Conservation (phyloP, 306 rosid genomes). For the Leucaena leucocephala region DNA sequence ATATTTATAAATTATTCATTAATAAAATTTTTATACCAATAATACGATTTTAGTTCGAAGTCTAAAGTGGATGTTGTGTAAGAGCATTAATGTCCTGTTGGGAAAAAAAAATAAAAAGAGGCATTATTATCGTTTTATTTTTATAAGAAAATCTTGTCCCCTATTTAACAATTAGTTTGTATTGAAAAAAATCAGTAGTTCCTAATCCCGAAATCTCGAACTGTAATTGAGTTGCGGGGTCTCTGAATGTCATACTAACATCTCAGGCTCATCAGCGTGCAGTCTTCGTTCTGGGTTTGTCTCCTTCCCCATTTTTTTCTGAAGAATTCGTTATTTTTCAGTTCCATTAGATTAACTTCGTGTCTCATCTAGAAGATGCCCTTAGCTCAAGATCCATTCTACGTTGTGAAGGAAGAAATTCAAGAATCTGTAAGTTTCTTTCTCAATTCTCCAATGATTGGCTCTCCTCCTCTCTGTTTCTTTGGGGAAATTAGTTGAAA, state of each 20-base stretch:
- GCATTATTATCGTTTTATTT: too few species aligned
- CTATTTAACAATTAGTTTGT: too few species aligned
- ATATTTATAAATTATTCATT: too few species aligned
- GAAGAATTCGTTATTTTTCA: not conserved
- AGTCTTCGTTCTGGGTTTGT: not conserved
- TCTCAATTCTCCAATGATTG: slow-evolving; percentile 10
- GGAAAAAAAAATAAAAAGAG: too few species aligned
- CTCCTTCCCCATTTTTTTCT: not conserved
- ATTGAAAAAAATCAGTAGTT: too few species aligned
- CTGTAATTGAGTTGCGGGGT: too few species aligned
- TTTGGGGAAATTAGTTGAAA: not conserved
- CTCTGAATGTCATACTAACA: not conserved
- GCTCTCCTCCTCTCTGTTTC: not conserved
- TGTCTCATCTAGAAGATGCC: slow-evolving; percentile 61
- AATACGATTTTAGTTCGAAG: too few species aligned
- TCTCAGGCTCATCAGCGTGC: not conserved
- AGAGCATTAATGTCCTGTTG: too few species aligned
- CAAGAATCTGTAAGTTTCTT: slow-evolving; percentile 81
- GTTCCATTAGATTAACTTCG: not conserved
- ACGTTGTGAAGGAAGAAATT: slow-evolving; percentile 96
- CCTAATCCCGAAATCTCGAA: too few species aligned
- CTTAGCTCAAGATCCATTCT: slow-evolving; percentile 96
- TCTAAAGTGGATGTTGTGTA: too few species aligned
- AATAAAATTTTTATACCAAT: too few species aligned
- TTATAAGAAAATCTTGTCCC: too few species aligned